phyloP scores from a whole-genome alignment of 2,329 filamentous ascomycete genomes.

The Whalleya microplaca region DNA sequence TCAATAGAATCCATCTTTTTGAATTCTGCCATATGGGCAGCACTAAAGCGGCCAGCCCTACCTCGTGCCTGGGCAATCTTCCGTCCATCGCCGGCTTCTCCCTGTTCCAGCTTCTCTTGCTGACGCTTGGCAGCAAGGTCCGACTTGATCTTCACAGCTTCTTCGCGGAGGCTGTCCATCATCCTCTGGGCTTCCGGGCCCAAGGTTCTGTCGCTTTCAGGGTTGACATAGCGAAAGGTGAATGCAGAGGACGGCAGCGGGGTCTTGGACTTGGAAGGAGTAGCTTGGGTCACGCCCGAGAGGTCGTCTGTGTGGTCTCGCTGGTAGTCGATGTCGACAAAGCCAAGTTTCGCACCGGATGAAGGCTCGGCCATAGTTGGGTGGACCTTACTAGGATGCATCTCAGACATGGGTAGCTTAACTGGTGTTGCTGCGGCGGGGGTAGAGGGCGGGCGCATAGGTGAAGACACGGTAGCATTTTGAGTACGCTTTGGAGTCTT shows the following conservation, averaged over 20 bases:
- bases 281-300: constrained; percentile 55
- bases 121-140: constrained; percentile 67
- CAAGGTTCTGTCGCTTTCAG: constrained; percentile 54
- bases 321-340: constrained; percentile 71
- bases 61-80: constrained; percentile 82
- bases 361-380: constrained; percentile 76
- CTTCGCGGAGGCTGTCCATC: constrained; percentile 70
- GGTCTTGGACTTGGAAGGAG: constrained; percentile 69
- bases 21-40: constrained; percentile 84
- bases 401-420: constrained; percentile 76
- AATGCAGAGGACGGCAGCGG: constrained; percentile 62
- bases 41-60: constrained; percentile 78
- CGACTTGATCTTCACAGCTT: constrained; percentile 72
- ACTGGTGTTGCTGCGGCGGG: constrained; percentile 68
- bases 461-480: constrained; percentile 41
- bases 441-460: constrained; percentile 48
- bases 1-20: constrained; percentile 98
- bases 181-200: constrained; percentile 64
- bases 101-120: constrained; percentile 53
- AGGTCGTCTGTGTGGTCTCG: constrained; percentile 47
- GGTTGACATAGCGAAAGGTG: constrained; percentile 64
- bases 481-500: constrained; percentile 31
- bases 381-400: constrained; percentile 88
- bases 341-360: constrained; percentile 80
- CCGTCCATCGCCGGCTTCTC: constrained; percentile 53